Evolutionary conservation across 768 basidiomycete genomes (phyloP), one percentile per base, ranked within the genome.

Genomic region (Rossbeevera mucosa): DNA sequence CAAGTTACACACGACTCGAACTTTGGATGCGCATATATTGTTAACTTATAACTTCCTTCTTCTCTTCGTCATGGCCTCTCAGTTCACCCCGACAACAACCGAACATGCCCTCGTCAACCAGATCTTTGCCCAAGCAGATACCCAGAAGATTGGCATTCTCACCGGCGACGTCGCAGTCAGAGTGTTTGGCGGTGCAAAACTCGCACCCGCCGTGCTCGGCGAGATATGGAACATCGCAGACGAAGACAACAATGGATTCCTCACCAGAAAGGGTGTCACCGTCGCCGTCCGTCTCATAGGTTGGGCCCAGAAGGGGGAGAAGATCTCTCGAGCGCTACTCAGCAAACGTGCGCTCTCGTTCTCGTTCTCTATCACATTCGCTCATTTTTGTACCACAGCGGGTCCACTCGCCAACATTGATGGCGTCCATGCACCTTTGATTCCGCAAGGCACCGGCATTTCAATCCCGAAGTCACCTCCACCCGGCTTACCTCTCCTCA

Each of bases 201-300:
- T 98, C 54, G 72, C 82, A 33, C 85, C 91, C 8, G 74, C 79
- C 16, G 78, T 80, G 30, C 83, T 99, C 56, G 91, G 94, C 42
- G 91, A 96, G 73, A 86, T 99, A 57, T 99, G 96, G 95, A 80
- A 76, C 53, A 73, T 98, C 53, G 86, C 93, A 46, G 96, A 99
- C 74, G 85, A 88, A 50, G 86, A 94, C 28, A 94, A 97, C 75
- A 90, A 90, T 55, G 96, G 96, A 2, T 93, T 86, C 73, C 80
- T 99, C 49, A 86, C 92, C 11, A 83, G 81, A 58, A 94, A 91
- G 64, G 89, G 90, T 41, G 90, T 93, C 60, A 85, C 91, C 16
- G 76, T 88, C 54, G 94, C 91, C 24, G 76, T 95, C n/a, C 79
- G 96, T 52, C 77, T 98, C 47, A 92, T 99, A 55, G 93, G 89